Conservation (phyloP, 345 rosid species). For the Syzygium oleosum region DNA sequence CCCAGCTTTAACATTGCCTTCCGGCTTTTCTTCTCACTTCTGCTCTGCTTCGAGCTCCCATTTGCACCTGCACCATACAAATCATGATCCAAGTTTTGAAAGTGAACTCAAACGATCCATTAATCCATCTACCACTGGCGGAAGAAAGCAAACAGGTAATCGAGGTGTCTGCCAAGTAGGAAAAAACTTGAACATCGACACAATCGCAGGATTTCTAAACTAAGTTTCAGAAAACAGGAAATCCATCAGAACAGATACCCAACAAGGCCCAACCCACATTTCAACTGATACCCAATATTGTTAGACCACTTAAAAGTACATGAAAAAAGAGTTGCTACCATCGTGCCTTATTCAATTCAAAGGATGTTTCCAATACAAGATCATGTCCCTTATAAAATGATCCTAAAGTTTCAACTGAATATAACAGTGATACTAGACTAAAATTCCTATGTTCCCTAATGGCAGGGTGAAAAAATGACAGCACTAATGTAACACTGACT, state of each 20-base stretch:
- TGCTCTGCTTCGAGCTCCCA: constrained; percentile 73
- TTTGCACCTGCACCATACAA: constrained; percentile 40
- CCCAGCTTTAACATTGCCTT: constrained; percentile 85
- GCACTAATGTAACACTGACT: neutral
- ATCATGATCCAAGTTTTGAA: neutral
- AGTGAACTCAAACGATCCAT: neutral
- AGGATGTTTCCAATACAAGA: neutral
- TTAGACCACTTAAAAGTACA: neutral
- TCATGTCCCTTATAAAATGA: neutral
- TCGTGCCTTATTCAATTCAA: neutral
- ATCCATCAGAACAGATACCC: neutral
- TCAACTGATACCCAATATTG: neutral
- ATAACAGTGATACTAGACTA: neutral
- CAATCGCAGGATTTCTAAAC: neutral
- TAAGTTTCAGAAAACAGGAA: neutral
- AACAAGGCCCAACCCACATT: neutral
- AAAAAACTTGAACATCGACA: neutral
- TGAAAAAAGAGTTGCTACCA: neutral
- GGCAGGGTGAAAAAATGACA: neutral
- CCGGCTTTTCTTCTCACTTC: constrained; percentile 85
- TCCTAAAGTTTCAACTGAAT: neutral
- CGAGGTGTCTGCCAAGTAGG: neutral
- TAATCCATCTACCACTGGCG: neutral
- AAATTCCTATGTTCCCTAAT: neutral
- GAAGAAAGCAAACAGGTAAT: neutral